phyloP scores from a whole-genome alignment of 805 yeast genomes.

The Candida hispaniensis region DNA sequence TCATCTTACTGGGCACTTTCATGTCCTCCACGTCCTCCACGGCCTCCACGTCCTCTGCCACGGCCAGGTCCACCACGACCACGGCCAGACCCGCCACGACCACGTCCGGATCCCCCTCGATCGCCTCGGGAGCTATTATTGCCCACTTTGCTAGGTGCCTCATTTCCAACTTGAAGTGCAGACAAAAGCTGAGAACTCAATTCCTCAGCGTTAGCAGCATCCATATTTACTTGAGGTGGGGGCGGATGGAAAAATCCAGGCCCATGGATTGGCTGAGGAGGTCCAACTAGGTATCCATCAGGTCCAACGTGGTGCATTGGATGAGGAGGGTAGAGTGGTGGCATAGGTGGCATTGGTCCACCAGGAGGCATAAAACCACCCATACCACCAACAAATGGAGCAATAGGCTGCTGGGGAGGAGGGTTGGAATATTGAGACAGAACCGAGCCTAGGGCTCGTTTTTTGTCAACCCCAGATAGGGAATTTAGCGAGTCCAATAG shows the following conservation, averaged over 20 bases:
- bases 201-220: slow-evolving; percentile 17
- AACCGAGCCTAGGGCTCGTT: slow-evolving; percentile 13
- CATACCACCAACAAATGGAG: slow-evolving; percentile 2
- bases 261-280: slow-evolving; percentile 12
- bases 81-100: slow-evolving; percentile 21
- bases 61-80: slow-evolving; percentile 20
- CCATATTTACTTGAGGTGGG: slow-evolving; percentile 4
- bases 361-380: slow-evolving; percentile 10
- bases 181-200: slow-evolving; percentile 24
- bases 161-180: slow-evolving; percentile 18
- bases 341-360: slow-evolving; percentile 6
- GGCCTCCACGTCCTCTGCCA: slow-evolving; percentile 16
- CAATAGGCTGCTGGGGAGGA: slow-evolving; percentile 11
- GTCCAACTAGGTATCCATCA: slow-evolving; percentile 8
- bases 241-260: slow-evolving; percentile 14
- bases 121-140: slow-evolving; percentile 15
- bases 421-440: slow-evolving; percentile 15
- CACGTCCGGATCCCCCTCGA: slow-evolving; percentile 18
- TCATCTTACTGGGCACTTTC: too few relatives aligned
- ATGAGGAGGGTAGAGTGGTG: slow-evolving; percentile 11
- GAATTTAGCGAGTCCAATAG: slow-evolving; percentile 14
- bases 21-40: slow-evolving; percentile 19
- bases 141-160: slow-evolving; percentile 7
- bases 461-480: slow-evolving; percentile 8
- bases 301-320: slow-evolving; percentile 14